Evolutionary conservation across 129 eudicot species (phyloP), one percentile per base, ranked within the genome.

Genomic region (Ambrosia trifida): DNA sequence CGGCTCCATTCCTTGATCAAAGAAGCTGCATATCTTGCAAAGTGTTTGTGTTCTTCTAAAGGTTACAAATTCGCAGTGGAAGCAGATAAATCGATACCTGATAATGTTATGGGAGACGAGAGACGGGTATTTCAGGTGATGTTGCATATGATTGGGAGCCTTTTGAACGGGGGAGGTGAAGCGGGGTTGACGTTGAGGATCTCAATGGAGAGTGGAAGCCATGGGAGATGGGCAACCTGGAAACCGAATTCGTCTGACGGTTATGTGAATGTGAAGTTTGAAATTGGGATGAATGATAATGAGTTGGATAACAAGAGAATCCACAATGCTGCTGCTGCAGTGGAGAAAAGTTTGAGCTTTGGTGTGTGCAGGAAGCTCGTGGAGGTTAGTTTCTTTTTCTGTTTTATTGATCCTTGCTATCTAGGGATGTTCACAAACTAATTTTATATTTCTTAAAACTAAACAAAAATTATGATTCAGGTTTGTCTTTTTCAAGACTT

Each of bases 51-150:
- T 63, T 60, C 81, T 30, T 75, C 72, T 68, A 73, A 73, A 66
- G 88, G 88, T 5, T 83, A 78, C 61, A 66, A 68, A 41, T 85
- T 88, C 33, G 57, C 20, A 35, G 67, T 78, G 16, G 91, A 88
- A 16, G 95, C 79, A 0, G 95, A 85, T 24, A 88, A 74, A 61
- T 73, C 85, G 1, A 40, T 88, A 36, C 91, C 87, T 3, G 85
- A 88, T 76, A 72, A 83, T 17, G 85, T 88, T 9, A 74, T 88
- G 86, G 95, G 95, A 19, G 95, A 88, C 18, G 95, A 88, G 72
- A 73, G 91, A 24, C 52, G 95, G 40, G 75, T 88, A 14, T 76
- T 85, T 80, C 95, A 88, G 83, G 95, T 85, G 6, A 73, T 88
- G 33, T 72, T 88, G 83, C 95, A 85, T 63, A 88, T 88, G 91